A percentile compares a stretch with the other conserved stretches of the same genome.
Conservation (phyloP, 2,329 filamentous ascomycete species). For the Cercospora beticola region DNA sequence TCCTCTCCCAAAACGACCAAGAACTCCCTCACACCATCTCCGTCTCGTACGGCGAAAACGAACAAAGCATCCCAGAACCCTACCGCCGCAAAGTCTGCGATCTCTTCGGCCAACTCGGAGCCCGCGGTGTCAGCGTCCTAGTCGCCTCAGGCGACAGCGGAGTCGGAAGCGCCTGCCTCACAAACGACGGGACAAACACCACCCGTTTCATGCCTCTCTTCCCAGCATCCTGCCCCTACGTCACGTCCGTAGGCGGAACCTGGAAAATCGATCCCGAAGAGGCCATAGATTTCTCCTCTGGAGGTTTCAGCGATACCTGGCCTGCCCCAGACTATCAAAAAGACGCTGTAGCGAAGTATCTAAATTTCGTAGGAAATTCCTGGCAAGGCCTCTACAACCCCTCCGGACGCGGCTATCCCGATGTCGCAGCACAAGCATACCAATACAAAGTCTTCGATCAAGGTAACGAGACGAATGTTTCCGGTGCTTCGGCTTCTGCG, state of each 20-base stretch:
- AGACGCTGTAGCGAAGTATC: conserved; percentile 42
- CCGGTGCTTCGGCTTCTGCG: conserved; percentile 56
- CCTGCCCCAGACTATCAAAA: conserved; percentile 46
- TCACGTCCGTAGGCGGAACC: conserved; percentile 49
- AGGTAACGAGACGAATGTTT: conserved; percentile 46
- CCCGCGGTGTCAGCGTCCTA: conserved; percentile 62
- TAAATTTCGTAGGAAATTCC: conserved; percentile 40
- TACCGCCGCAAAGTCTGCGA: conserved; percentile 63
- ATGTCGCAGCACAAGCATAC: conserved; percentile 55
- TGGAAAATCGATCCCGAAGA: conserved; percentile 42
- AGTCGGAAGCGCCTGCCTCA: conserved; percentile 51
- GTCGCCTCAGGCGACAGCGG: conserved; percentile 63
- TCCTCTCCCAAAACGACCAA: conserved; percentile 54
- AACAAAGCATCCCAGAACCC: conserved; percentile 59
- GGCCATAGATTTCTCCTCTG: conserved; percentile 43
- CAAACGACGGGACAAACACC: conserved; percentile 47
- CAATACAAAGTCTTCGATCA: conserved; percentile 48
- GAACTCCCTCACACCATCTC: conserved; percentile 62
- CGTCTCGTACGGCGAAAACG: conserved; percentile 65
- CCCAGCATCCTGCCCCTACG: conserved; percentile 49
- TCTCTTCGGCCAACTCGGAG: conserved; percentile 62
- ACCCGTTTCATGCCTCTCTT: conserved; percentile 48
- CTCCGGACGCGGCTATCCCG: conserved; percentile 46
- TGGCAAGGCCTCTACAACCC: conserved; percentile 47
- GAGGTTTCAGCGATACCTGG: conserved; percentile 47